phyloP scores from a whole-genome alignment of 2,329 filamentous ascomycete genomes.

The Trichoderma sp. region DNA sequence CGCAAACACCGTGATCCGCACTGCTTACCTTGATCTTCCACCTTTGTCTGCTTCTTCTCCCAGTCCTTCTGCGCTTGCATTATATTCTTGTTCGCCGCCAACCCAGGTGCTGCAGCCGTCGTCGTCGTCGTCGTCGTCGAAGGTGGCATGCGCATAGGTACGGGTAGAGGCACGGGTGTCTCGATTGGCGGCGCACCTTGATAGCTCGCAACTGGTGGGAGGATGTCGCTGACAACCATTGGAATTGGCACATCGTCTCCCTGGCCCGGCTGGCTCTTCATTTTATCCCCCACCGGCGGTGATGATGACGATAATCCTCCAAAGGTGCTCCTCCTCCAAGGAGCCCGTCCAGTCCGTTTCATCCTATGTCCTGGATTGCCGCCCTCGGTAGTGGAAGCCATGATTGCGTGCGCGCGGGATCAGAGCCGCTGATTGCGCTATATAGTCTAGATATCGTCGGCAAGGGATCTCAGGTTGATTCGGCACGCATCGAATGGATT shows the following conservation, averaged over 20 bases:
- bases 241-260: not conserved
- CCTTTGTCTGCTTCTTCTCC: slow-evolving; percentile 25
- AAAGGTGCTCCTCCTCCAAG: slow-evolving; percentile 2
- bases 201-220: not conserved
- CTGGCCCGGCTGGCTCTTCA: not conserved
- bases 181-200: not conserved
- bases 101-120: not conserved
- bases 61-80: slow-evolving; percentile 32
- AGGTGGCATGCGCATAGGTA: not conserved
- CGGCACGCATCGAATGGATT: not conserved
- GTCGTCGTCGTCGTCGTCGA: not conserved
- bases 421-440: not conserved
- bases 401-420: not conserved
- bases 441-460: not conserved
- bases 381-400: slow-evolving; percentile 6
- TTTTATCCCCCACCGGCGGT: not conserved
- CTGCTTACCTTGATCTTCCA: not conserved
- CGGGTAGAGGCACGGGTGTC: not conserved
- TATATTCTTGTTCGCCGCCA: slow-evolving; percentile 25
- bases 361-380: slow-evolving; percentile 7
- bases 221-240: slow-evolving; percentile 29
- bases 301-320: not conserved
- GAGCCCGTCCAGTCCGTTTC: slow-evolving; percentile 20
- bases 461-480: not conserved
- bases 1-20: not conserved